Conservation (phyloP, 805 yeast genomes). For the Ogataea corticis region DNA sequence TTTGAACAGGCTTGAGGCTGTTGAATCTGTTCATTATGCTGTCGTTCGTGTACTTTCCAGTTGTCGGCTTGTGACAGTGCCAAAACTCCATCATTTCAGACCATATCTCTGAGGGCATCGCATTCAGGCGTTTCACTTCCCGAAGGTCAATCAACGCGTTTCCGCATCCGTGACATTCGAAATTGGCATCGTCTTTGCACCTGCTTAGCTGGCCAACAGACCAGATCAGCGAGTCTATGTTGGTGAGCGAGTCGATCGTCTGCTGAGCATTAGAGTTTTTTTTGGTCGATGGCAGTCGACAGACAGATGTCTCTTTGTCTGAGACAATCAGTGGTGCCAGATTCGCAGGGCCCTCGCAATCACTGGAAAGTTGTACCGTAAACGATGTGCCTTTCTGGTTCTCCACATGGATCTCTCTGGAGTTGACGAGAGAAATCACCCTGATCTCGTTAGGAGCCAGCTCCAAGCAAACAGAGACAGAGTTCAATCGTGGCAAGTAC, state of each 20-base stretch:
- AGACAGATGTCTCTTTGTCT: constrained; percentile 4
- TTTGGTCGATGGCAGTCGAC: not conserved
- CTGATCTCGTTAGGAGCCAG: constrained; percentile 1
- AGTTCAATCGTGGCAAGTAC: constrained; percentile 27
- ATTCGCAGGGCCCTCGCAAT: constrained; percentile 6
- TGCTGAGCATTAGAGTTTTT: constrained; percentile 3
- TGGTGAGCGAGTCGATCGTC: constrained; percentile 17
- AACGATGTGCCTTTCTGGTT: constrained; percentile 7
- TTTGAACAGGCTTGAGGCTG: constrained; percentile 43
- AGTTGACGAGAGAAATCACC: not conserved
- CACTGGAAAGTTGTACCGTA: constrained; percentile 5
- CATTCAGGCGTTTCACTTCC: constrained; percentile 39
- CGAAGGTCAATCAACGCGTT: constrained; percentile 32
- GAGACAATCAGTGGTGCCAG: constrained; percentile 4
- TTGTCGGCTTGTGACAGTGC: constrained; percentile 87
- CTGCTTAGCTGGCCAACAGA: constrained; percentile 17
- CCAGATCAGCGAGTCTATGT: constrained; percentile 29
- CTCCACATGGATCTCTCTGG: not conserved
- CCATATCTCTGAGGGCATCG: constrained; percentile 93
- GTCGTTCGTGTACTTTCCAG: constrained; percentile 20
- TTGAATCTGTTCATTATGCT: constrained; percentile 37
- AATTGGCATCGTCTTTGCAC: not conserved
- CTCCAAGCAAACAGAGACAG: constrained; percentile 20
- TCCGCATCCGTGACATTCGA: constrained; percentile 23
- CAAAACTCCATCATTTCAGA: constrained; percentile 94